Base-by-base conservation (phyloP, 306 rosid species). In the Lathyrus oleraceus region DNA sequence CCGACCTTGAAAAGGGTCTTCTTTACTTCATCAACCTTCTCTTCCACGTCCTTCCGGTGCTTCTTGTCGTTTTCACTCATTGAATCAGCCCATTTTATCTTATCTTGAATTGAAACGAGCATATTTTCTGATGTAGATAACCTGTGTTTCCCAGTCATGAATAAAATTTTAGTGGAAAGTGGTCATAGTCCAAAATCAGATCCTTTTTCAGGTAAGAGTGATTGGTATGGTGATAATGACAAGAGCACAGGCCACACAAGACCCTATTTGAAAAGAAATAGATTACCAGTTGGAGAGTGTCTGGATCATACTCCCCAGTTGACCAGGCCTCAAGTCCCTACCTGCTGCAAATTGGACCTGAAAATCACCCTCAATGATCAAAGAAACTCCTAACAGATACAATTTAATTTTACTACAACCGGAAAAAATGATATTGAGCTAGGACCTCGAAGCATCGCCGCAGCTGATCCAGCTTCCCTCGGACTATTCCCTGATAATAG, bases 301-400 rank as follows among this genome's bases (percentile, higher is more conserved):
- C 23, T 87, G 91, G 65, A 94, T 90, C 97, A 87, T 94, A 76
- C 67, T 80, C 75, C 99, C 97, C 80, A 94, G 89, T 74, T 94
- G 95, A 52, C 82, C 97, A 56, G 97, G 99, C 82, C 92, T 89
- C 74, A 84, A 86, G 81, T 94, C 99, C 79, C 99, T 94, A 67
- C 99, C 97, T 1, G 97, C 97, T 65, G 97, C 96, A 87, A 94
- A 91, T 75, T 94, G 99, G 76, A 94, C 97, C 99, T 91, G 81
- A 82, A 82, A 78, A 73, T 61, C 72, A 71, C 72, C 72, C 23
- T 32, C 44, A 76, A 53, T 54, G 36, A 49, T 71, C 74, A 79
- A 74, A 43, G 60, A 53, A 30, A 53, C 40, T 69, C 51, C 65
- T 13, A 28, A 23, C 40, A 53, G 8, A 65, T 19, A 30, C 52